Percentiles rank a stretch among this genome's conserved stretches.
phyloP scores from a whole-genome alignment of 1,139 yeast species.

The Taphrina wiesneri region DNA sequence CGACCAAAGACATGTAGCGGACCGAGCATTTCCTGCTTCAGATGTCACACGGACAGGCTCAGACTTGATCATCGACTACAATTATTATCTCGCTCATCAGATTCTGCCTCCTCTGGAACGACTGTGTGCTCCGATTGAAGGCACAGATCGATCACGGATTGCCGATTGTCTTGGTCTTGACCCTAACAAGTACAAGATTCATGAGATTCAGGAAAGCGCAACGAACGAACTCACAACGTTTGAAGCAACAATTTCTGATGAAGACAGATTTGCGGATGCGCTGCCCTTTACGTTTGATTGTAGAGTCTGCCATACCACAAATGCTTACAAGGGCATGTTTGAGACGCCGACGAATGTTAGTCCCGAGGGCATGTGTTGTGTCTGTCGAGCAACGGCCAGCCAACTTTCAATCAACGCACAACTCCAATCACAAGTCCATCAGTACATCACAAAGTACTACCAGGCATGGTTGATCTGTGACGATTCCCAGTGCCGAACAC shows the following conservation, averaged over 20 bases:
- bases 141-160: conserved; percentile 76
- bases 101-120: conserved; percentile 89
- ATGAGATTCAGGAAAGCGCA: conserved; percentile 42
- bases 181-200: conserved; percentile 58
- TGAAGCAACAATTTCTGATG: conserved; percentile 78
- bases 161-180: conserved; percentile 80
- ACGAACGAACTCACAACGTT: conserved; percentile 64
- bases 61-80: conserved; percentile 67
- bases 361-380: conserved; percentile 71
- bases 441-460: conserved; percentile 73
- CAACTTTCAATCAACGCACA: conserved; percentile 65
- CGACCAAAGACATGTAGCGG: conserved; percentile 42
- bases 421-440: conserved; percentile 68
- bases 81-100: conserved; percentile 82
- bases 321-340: conserved; percentile 73
- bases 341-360: conserved; percentile 56
- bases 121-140: conserved; percentile 79
- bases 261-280: conserved; percentile 74
- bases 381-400: conserved; percentile 58
- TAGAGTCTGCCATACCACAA: conserved; percentile 56
- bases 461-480: conserved; percentile 84
- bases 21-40: conserved; percentile 40
- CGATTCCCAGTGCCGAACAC: conserved; percentile 76
- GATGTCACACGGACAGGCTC: conserved; percentile 40
- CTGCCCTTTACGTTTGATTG: conserved; percentile 61